Evolutionary conservation across 2,329 filamentous ascomycete genomes (phyloP).

Genomic region (Trichophaea hybrida): DNA sequence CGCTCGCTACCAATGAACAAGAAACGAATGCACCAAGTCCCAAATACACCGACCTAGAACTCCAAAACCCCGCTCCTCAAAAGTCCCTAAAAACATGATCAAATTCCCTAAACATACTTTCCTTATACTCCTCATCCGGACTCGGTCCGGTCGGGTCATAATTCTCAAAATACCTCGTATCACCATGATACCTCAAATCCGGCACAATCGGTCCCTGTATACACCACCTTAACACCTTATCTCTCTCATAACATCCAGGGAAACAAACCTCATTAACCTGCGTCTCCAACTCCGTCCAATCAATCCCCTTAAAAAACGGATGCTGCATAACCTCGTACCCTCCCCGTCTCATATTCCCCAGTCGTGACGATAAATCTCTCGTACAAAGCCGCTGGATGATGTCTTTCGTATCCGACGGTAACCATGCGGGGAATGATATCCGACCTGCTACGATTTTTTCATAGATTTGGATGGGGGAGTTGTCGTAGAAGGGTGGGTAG

Average conservation of each 20-base stretch:
- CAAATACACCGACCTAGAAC: not conserved
- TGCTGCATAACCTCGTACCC: constrained; percentile 58
- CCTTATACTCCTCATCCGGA: constrained; percentile 48
- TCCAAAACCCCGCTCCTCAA: constrained; percentile 9
- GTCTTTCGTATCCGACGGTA: constrained; percentile 52
- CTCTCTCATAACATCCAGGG: not conserved
- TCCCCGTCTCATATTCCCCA: constrained; percentile 66
- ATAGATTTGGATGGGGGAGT: constrained; percentile 76
- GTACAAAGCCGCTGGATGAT: constrained; percentile 65
- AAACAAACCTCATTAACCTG: constrained; percentile 41
- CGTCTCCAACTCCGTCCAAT: constrained; percentile 59
- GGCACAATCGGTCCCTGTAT: constrained; percentile 51
- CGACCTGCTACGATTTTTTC: constrained; percentile 70
- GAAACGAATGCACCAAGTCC: too few relatives aligned
- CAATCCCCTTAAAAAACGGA: constrained; percentile 56
- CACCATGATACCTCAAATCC: constrained; percentile 56
- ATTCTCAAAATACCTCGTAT: constrained; percentile 67
- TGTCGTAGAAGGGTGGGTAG: constrained; percentile 76
- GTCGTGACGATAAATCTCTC: constrained; percentile 59
- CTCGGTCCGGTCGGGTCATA: constrained; percentile 53
- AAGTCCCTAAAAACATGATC: constrained; percentile 23
- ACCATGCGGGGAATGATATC: constrained; percentile 53
- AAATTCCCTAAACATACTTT: constrained; percentile 20
- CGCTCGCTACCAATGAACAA: too few relatives aligned
- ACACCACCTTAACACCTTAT: not conserved